Base-by-base conservation (phyloP, 768 basidiomycete genomes). In the Lentinus brumalis region DNA sequence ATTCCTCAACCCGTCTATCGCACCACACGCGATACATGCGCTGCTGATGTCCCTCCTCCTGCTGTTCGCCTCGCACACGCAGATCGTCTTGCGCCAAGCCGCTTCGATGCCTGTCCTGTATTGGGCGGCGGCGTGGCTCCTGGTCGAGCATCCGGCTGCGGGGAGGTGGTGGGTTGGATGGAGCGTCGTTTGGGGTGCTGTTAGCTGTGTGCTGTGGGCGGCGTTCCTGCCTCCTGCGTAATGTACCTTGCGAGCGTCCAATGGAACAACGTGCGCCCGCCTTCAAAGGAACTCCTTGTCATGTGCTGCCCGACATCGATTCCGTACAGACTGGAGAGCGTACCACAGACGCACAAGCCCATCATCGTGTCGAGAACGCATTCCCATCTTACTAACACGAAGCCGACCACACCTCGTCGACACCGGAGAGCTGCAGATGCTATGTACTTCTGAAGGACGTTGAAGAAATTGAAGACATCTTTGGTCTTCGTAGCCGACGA, bases 141-240 rank as follows among this genome's bases (percentile, higher is more conserved):
- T 89, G 39, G 64, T 85, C 38, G 76, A 82, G 60, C 73, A 76
- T 29, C 83, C 81, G 60, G 50, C 60, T 9, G 78, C 74, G 70
- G 89, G 86, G 3, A 79, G 67, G 45, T 71, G 72, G 46, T 98
- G 94, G 91, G 75, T 95, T 3, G 70, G 74, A 11, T 99, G 95
- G 92, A 86, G 84, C 56, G 70, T 89, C 1, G 62, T 88, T 0
- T 98, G 96, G 94, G 87, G 90, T 4, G 73, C 78, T 2, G 67
- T 87, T 16, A 86, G 86, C 11, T 72, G 88, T 18, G 80, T 93
- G 4, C 77, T 96, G 0, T 98, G 94, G 95, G 82, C 80, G 1
- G 82, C 84, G 2, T 96, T 95, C 70, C 80, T 96, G 32, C 96
- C 96, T 0, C 96, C 96, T n/a, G 96, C 96, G 0, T 96, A 49